A percentile compares a stretch with the other conserved stretches of the same genome.
Evolutionary conservation across 495 filamentous ascomycete species (phyloP).

Genomic region (Penicillium dipodomyicola): DNA sequence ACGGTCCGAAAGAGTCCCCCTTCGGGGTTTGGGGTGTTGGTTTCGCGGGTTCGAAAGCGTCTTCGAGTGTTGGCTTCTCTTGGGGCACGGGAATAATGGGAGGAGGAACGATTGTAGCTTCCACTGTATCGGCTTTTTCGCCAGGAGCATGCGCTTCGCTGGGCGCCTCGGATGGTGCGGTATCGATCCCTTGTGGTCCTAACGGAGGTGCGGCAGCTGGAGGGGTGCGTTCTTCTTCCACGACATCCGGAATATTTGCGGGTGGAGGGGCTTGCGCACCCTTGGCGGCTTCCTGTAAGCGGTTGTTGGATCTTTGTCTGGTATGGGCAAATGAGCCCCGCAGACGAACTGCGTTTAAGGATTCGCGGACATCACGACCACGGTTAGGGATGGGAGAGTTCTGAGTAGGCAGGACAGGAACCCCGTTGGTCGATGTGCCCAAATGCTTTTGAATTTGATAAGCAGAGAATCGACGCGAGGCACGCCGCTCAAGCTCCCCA

Average conservation of each 20-base stretch:
- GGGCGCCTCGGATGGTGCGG: slow-evolving; percentile 37
- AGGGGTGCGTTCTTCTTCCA: slow-evolving; percentile 42
- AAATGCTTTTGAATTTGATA: slow-evolving; percentile 96
- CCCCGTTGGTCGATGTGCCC: slow-evolving; percentile 72
- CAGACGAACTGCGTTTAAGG: slow-evolving; percentile 83
- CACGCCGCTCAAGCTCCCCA: slow-evolving; percentile 87
- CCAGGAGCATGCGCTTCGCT: background rate
- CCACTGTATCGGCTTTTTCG: slow-evolving; percentile 21
- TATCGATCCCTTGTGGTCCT: slow-evolving; percentile 30
- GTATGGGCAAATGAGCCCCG: slow-evolving; percentile 68
- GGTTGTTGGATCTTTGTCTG: slow-evolving; percentile 56
- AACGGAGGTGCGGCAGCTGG: slow-evolving; percentile 33
- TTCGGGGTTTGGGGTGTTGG: slow-evolving; percentile 39
- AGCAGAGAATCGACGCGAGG: slow-evolving; percentile 86
- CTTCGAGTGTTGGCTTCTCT: slow-evolving; percentile 34
- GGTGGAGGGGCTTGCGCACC: slow-evolving; percentile 44
- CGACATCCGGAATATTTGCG: slow-evolving; percentile 65
- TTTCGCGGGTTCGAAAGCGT: slow-evolving; percentile 50
- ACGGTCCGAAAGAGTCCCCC: slow-evolving; percentile 26
- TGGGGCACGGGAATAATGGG: slow-evolving; percentile 39
- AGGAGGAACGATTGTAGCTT: slow-evolving; percentile 16
- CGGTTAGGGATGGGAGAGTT: slow-evolving; percentile 86
- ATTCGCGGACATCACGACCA: slow-evolving; percentile 83
- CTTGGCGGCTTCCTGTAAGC: slow-evolving; percentile 56
- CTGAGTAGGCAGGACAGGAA: slow-evolving; percentile 82